Percentiles rank a stretch among this genome's conserved stretches.
phyloP scores from a whole-genome alignment of 2,329 filamentous ascomycete species.

The Magnaporthiopsis rhizophila region DNA sequence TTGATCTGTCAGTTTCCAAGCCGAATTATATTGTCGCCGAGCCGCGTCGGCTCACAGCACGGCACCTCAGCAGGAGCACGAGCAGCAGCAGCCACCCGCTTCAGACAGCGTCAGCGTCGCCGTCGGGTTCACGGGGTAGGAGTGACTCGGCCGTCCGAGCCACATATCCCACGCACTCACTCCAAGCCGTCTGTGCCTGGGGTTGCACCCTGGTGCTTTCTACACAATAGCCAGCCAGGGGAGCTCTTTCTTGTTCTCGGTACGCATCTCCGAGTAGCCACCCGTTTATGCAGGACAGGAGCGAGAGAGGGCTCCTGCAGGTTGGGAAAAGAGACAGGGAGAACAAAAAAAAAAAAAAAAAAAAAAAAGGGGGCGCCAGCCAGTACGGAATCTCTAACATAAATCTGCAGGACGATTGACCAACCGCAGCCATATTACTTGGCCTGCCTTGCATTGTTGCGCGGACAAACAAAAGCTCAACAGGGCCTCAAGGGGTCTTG shows the following conservation, averaged over 20 bases:
- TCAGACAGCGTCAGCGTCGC: not conserved
- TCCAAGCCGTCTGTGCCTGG: not conserved
- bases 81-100: no score
- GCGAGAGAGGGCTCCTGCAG: not conserved
- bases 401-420: not conserved
- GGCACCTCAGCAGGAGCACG: not conserved
- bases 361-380: not conserved
- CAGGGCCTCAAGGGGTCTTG: conserved; percentile 3
- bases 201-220: not conserved
- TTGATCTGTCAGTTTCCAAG: not conserved
- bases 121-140: not conserved
- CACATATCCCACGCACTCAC: not conserved
- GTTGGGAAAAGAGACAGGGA: not conserved
- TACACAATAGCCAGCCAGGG: not conserved
- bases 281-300: not conserved
- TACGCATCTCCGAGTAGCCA: not conserved
- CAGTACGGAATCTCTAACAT: not conserved
- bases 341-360: not conserved
- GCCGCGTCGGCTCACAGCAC: not conserved
- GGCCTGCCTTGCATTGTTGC: not conserved
- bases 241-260: not conserved
- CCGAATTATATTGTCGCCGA: not conserved
- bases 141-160: not conserved
- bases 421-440: not conserved
- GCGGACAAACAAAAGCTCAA: not conserved